Base-by-base conservation (phyloP, 164 flowering plant genomes). In the Chimonanthus salicifolius region DNA sequence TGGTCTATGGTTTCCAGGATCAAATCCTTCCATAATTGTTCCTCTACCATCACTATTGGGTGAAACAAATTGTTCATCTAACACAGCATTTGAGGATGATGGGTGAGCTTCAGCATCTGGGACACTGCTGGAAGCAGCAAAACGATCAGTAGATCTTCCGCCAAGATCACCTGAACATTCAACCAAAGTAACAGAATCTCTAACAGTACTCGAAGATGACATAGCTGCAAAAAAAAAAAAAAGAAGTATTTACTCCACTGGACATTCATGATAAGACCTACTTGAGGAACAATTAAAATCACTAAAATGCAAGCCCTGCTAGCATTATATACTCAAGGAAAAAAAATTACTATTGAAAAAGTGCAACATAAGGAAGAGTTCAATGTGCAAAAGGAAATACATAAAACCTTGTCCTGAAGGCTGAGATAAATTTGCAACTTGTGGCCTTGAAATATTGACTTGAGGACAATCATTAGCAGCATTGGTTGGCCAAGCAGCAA, bases 401-500 rank as follows among this genome's bases (percentile, higher is more conserved):
- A 58, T 51, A 71, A 73, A 75, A 89, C 88, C 91, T 83, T 65
- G 85, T 46, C 64, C 76, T 18, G 74, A 70, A 62, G 74, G 77
- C 66, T 67, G 83, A 69, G 70, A 49, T 46, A 83, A 74, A 74
- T 69, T 71, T 63, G 82, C 67, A 76, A 44, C 68, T 49, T 72
- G 79, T 20, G 74, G 20, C 43, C 74, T 64, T 48, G 81, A 75
- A 75, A 47, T 72, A 73, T 70, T 64, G 5, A 47, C 74, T 20
- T 75, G 79, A 62, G 66, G 80, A 72, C 43, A 33, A 78, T 60
- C 76, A 68, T 64, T 73, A 72, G 15, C 80, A 70, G 72, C 72
- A 75, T 76, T 76, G 6, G 77, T 68, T 18, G 88, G 82, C 99
- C 98, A 95, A 63, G 99, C 97, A 75, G 97, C 95, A 78, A 16